Evolutionary conservation across 352 stramenopile genomes (phyloP).

Genomic region (Albugo candida): DNA sequence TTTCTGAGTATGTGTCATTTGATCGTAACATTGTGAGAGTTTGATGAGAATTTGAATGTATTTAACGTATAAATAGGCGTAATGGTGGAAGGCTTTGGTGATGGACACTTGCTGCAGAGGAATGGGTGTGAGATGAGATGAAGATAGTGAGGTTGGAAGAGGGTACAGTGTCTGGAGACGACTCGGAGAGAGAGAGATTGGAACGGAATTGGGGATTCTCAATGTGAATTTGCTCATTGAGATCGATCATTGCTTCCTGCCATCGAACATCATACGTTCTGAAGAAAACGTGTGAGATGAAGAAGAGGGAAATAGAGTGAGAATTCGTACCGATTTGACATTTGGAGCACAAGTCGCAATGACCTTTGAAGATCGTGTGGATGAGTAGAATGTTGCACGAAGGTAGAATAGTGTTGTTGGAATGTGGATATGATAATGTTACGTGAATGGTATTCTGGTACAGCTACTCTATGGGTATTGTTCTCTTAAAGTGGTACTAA

Average conservation of each 20-base stretch:
- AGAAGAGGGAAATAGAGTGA: not conserved
- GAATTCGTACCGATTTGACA: slow-evolving; percentile 4
- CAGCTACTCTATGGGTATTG: too few relatives aligned
- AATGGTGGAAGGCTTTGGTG: slow-evolving; percentile 85
- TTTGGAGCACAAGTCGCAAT: slow-evolving; percentile 2
- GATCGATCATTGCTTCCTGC: slow-evolving; percentile 83
- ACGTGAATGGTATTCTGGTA: too few relatives aligned
- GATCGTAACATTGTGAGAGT: slow-evolving; percentile 83
- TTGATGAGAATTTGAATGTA: slow-evolving; percentile 85
- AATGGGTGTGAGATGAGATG: not conserved
- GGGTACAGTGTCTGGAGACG: slow-evolving; percentile 18
- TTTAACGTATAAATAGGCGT: slow-evolving; percentile 90
- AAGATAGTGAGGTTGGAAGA: not conserved
- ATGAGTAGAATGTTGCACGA: too few relatives aligned
- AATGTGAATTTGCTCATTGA: slow-evolving; percentile 85
- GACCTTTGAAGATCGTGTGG: too few relatives aligned
- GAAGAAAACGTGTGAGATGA: not conserved
- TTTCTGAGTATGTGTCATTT: slow-evolving; percentile 90
- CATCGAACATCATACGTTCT: slow-evolving; percentile 80
- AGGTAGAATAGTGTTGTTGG: too few relatives aligned
- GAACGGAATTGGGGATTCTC: slow-evolving; percentile 21
- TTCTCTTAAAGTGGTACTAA: too few relatives aligned
- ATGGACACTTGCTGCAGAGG: slow-evolving; percentile 57
- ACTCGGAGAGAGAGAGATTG: too few relatives aligned
- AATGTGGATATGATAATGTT: too few relatives aligned